Percentiles rank a stretch among this genome's conserved stretches.
Conservation (phyloP, 768 basidiomycete genomes). For the Suillus clintonianus region DNA sequence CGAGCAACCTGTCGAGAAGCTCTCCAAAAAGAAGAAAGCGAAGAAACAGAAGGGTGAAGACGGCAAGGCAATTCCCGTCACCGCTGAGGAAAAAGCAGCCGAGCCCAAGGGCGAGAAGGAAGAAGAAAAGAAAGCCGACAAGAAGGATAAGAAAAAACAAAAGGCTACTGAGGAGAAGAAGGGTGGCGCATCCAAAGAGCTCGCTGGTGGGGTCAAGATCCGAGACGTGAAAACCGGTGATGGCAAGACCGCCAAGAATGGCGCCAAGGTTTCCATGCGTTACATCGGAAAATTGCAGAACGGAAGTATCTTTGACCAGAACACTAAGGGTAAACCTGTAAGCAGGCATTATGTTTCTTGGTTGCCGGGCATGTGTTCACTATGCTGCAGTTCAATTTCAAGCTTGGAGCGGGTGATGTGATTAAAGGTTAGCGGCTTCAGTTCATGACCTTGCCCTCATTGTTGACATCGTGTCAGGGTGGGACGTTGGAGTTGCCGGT, state of each 20-base stretch:
- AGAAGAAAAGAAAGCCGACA: slow-evolving; percentile 32
- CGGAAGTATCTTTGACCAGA: slow-evolving; percentile 78
- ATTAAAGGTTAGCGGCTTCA: slow-evolving; percentile 67
- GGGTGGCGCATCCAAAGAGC: slow-evolving; percentile 30
- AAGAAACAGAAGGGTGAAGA: slow-evolving; percentile 76
- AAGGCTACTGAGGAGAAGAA: slow-evolving; percentile 29
- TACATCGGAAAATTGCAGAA: slow-evolving; percentile 89
- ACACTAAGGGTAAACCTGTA: slow-evolving; percentile 85
- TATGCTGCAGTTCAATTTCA: slow-evolving; percentile 64
- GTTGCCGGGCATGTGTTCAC: not conserved
- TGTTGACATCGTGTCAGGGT: slow-evolving; percentile 45
- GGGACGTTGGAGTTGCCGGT: slow-evolving; percentile 90
- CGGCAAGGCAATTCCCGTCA: slow-evolving; percentile 40
- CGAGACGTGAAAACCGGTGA: slow-evolving; percentile 76
- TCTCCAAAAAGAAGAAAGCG: slow-evolving; percentile 59
- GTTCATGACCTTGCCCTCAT: slow-evolving; percentile 6
- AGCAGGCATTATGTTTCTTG: slow-evolving; percentile 28
- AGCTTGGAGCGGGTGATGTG: slow-evolving; percentile 84
- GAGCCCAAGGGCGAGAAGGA: slow-evolving; percentile 35
- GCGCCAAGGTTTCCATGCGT: slow-evolving; percentile 80
- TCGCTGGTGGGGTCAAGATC: slow-evolving; percentile 75
- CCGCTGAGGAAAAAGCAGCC: slow-evolving; percentile 20
- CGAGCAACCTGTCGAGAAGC: slow-evolving; percentile 31
- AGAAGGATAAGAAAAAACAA: slow-evolving; percentile 34
- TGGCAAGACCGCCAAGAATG: slow-evolving; percentile 86